Percentiles rank a stretch among this genome's conserved stretches.
phyloP scores from a whole-genome alignment of 108 stramenopile species.

The Cyclotella sp. region DNA sequence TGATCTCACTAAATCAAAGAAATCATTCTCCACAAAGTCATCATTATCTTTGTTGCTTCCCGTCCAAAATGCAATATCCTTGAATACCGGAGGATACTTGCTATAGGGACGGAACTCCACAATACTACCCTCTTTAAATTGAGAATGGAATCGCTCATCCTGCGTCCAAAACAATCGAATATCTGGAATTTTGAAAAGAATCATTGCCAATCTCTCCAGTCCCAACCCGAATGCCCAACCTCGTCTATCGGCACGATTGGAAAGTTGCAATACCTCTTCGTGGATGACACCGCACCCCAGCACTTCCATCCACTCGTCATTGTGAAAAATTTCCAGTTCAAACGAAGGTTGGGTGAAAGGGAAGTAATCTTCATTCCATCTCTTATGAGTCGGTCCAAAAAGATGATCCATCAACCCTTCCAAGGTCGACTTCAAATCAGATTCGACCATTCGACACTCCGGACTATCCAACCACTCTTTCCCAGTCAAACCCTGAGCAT shows the following conservation, averaged over 20 bases:
- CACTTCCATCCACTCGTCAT: conserved; percentile 96
- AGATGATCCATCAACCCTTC: conserved; percentile 75
- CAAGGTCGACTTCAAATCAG: conserved; percentile 68
- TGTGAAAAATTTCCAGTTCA: conserved; percentile 93
- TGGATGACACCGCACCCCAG: conserved; percentile 96
- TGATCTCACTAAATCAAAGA: conserved; percentile 78
- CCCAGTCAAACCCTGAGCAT: conserved; percentile 32
- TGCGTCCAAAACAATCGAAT: conserved; percentile 94
- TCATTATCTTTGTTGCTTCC: conserved; percentile 25
- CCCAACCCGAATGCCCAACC: conserved; percentile 98
- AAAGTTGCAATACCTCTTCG: conserved; percentile 81
- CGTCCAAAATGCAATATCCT: conserved; percentile 90
- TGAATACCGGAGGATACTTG: conserved; percentile 87
- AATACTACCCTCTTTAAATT: conserved; percentile 80
- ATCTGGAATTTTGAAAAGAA: conserved; percentile 94
- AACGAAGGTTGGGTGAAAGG: conserved; percentile 95
- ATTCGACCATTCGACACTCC: conserved; percentile 37
- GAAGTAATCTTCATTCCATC: conserved; percentile 86
- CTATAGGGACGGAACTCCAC: conserved; percentile 73
- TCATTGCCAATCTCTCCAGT: conserved; percentile 93
- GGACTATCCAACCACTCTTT: conserved; percentile 40
- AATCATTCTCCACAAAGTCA: conserved; percentile 77
- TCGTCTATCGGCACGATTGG: conserved; percentile 62
- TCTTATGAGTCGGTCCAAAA: conserved; percentile 67
- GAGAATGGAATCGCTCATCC: conserved; percentile 87